Evolutionary conservation across 108 stramenopile genomes (phyloP), one percentile per base, ranked within the genome.

Genomic region (Conticribra guillardii): DNA sequence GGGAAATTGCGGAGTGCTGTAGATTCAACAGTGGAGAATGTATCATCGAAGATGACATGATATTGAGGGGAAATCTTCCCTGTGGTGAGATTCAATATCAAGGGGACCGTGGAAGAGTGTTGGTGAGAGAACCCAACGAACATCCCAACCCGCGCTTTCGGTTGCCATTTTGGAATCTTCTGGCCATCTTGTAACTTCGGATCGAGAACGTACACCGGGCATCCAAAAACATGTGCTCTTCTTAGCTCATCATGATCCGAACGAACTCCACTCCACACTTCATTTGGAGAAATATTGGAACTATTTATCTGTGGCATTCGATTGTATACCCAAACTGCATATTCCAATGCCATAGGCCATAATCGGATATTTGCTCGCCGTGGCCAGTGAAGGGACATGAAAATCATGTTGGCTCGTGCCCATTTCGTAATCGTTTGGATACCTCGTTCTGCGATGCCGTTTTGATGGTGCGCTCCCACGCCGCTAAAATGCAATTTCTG

Each of bases 41-140:
- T 52, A 9, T 84, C 79, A 58, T 87, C 83, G 54, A 76, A 80
- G 21, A 85, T 69, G 1, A 88, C 69, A 33, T 87, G 82, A 41
- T 64, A 84, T 41, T 87, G 86, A 8, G 81, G 83, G 17, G 77
- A 47, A 31, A 87, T 75, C 2, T 29, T 18, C 2, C 69, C 70
- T 9, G 87, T 83, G 3, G 24, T 2, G 16, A 75, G 18, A 55
- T 83, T 88, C 21, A 68, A 55, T 2, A 88, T 45, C n/a, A 85
- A 47, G 1, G 62, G 68, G 0, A 84, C 79, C 3, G 49, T 29
- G 18, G 69, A 62, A 23, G 74, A 69, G 55, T 82, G 83, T 0
- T 60, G 24, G 15, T 58, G 53, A 2, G 64, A 74, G 48, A 80
- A 65, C 0, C 84, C 82, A 62, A 85, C 27, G 50, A 67, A 85